Base-by-base conservation (phyloP, 2,329 filamentous ascomycete species). In the Plectosphaerella sp. region DNA sequence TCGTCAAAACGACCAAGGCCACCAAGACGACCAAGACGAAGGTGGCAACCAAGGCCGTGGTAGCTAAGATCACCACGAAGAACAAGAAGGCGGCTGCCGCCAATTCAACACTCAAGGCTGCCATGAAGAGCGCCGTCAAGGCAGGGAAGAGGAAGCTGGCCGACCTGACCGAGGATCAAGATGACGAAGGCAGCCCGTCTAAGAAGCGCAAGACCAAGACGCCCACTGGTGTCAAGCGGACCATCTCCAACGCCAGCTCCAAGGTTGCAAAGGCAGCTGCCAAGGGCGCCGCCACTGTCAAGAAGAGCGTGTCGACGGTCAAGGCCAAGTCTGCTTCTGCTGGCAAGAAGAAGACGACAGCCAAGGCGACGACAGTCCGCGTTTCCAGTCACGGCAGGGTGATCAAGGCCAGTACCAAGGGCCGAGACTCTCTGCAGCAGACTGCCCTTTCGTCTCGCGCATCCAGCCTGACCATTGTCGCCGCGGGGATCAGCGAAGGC, bases 41-140 rank as follows among this genome's bases (percentile, higher is more conserved):
- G 59, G 67, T 64, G 22, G 61, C 60, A 4, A 66, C 67, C 59
- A 73, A 74, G 60, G 66, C 63, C 28, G 67, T 65, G 2, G 65
- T 72, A 49, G 28, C 28, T 33, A 33, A 33, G 28, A 33, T 33
- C 8, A 12, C 28, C 8, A 33, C 28, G 28, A 80, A 76, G 61
- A 71, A 72, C 5, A 72, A 75, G 47, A 84, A 84, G 69, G 59
- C 55, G 51, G 58, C 60, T 33, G 57, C 64, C 18, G 77, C 73
- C 64, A 80, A 76, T 62, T 69, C 70, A 25, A 69, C 70, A 57
- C 59, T 64, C 37, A 68, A 70, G 53, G 37, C 48, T 39, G 33
- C 35, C 5, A 10, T 52, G 11, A 53, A 50, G 24, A 45, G 42
- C 12, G 35, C 43, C 5, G 39, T 48, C 33, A 52, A 50, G 22